These are phyloP conservation scores for Wickerhamomyces canadensis DNA, from an alignment of 805 yeast species.

Conservation along the genomic window DNA sequence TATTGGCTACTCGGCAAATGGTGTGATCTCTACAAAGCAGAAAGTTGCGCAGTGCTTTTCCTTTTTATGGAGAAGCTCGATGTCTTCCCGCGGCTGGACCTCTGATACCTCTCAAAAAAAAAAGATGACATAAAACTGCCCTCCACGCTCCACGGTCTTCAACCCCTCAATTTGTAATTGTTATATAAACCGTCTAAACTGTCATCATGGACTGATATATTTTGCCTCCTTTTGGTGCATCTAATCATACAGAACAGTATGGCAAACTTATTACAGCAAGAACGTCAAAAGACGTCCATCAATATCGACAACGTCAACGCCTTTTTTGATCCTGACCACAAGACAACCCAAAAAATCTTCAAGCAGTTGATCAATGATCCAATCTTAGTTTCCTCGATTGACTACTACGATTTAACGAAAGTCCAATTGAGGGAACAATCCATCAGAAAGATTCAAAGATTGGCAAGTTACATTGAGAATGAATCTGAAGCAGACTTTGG, in stretches of 20 bases:
- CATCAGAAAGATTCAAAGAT: constrained; percentile 54
- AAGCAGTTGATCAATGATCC: constrained; percentile 68
- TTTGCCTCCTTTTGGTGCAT: too few species aligned
- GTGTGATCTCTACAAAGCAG: too few species aligned
- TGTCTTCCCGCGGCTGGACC: too few species aligned
- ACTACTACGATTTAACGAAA: constrained; percentile 54
- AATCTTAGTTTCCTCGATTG: constrained; percentile 44
- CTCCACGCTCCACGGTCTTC: too few species aligned
- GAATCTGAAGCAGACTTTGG: constrained; percentile 38
- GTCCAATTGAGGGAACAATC: constrained; percentile 53
- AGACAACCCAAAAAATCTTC: constrained; percentile 42
- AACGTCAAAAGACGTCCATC: constrained; percentile 39
- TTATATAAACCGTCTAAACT: too few species aligned
- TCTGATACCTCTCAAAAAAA: too few species aligned
- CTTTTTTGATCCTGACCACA: constrained; percentile 47
- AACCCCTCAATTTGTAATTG: too few species aligned
- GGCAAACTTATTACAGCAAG: constrained; percentile 29
- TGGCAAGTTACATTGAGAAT: constrained; percentile 54
- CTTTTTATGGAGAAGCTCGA: too few species aligned
- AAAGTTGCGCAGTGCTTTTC: too few species aligned
- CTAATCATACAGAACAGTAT: constrained; percentile 1
- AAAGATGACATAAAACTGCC: too few species aligned
- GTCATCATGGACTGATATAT: too few species aligned
- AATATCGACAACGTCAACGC: constrained; percentile 43
- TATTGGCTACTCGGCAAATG: too few species aligned